These are phyloP conservation scores for Botrytis deweyae DNA, from an alignment of 2,329 filamentous ascomycete species.

Conservation along the genomic window DNA sequence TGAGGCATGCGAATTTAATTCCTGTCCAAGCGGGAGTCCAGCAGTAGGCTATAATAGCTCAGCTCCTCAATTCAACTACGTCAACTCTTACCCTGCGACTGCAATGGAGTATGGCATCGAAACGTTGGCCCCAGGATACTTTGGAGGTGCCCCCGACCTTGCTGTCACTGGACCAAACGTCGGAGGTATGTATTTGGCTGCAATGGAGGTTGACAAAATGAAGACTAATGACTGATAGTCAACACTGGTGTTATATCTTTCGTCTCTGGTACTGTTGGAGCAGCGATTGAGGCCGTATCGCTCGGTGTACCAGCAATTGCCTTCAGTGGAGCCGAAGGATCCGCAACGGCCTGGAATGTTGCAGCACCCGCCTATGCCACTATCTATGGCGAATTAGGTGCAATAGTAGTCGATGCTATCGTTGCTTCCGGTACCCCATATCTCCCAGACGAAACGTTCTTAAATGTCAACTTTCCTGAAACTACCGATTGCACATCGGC, in stretches of 20 bases:
- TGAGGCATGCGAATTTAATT: conserved; percentile 4
- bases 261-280: conserved; percentile 8
- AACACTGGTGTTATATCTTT: conserved; percentile 15
- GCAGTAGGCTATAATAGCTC: conserved; percentile 9
- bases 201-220: background rate
- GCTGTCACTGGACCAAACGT: conserved; percentile 13
- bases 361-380: conserved; percentile 2
- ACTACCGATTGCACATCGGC: background rate
- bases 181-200: background rate
- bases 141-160: conserved; percentile 10
- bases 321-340: conserved; percentile 16
- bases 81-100: conserved; percentile 9
- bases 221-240: background rate
- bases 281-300: background rate
- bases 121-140: conserved; percentile 1
- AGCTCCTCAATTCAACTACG: conserved; percentile 13
- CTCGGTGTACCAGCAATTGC: conserved; percentile 7
- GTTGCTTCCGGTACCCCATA: conserved; percentile 8
- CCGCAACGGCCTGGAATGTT: background rate
- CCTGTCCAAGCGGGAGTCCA: conserved; percentile 15
- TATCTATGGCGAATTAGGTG: conserved; percentile 8
- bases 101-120: conserved; percentile 5
- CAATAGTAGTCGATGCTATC: background rate
- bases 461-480: conserved; percentile 5
- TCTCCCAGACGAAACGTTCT: background rate